Evolutionary conservation across 768 basidiomycete species (phyloP).

Genomic region (Lactifluus volemus): DNA sequence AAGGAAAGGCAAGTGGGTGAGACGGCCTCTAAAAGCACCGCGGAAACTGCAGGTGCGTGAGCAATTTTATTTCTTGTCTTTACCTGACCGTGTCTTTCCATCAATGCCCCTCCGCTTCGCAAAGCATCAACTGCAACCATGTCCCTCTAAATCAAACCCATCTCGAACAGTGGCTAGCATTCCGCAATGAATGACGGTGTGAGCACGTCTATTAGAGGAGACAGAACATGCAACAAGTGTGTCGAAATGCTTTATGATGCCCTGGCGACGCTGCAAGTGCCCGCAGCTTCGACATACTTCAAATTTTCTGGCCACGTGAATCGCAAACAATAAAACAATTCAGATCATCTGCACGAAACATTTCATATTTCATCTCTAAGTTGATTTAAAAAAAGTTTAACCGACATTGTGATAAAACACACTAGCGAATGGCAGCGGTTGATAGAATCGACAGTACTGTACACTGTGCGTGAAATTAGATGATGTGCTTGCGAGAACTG

Average conservation of each 20-base stretch:
- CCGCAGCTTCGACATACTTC: too few species aligned
- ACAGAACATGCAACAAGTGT: constrained; percentile 79
- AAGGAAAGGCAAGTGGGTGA: constrained; percentile 43
- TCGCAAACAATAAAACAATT: too few species aligned
- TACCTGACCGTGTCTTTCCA: neutral
- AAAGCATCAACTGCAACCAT: constrained; percentile 12
- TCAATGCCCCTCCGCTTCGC: constrained; percentile 6
- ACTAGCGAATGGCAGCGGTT: too few species aligned
- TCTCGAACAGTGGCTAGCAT: constrained; percentile 35
- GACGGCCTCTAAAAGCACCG: constrained; percentile 18
- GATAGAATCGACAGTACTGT: too few species aligned
- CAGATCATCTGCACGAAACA: too few species aligned
- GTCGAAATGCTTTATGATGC: constrained; percentile 88
- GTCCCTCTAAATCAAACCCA: constrained; percentile 9
- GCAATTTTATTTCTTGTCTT: neutral
- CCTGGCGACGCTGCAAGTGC: too few species aligned
- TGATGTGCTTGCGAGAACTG: too few species aligned
- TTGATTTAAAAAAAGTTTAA: too few species aligned
- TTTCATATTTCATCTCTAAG: too few species aligned
- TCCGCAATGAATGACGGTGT: constrained; percentile 67
- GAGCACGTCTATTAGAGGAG: constrained; percentile 45
- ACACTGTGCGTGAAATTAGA: too few species aligned
- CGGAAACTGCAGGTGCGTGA: constrained; percentile 33
- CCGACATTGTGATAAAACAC: too few species aligned
- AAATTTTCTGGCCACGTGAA: too few species aligned